Percentiles rank a stretch among this genome's conserved stretches.
Evolutionary conservation across 352 stramenopile genomes (phyloP).

Genomic region (Pilasporangium apinafurcum): DNA sequence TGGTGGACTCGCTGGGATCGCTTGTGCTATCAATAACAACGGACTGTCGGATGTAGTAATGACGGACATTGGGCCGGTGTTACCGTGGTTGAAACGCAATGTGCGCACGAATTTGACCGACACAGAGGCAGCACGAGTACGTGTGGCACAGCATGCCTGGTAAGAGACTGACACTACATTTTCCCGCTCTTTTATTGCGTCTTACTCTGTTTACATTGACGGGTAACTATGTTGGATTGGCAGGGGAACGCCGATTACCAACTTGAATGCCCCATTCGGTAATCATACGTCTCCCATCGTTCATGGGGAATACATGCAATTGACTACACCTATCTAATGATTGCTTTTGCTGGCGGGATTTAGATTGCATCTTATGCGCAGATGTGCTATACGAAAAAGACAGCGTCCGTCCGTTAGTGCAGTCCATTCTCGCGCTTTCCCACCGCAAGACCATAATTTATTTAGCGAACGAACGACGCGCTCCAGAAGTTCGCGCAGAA

Average conservation of each 20-base stretch:
- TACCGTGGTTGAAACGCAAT: conserved; percentile 74
- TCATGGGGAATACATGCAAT: neutral
- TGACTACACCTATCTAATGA: too few species aligned
- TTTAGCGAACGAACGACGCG: conserved; percentile 68
- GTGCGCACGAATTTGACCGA: conserved; percentile 53
- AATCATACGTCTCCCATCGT: too few species aligned
- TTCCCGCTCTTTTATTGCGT: too few species aligned
- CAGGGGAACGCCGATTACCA: conserved; percentile 54
- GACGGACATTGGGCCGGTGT: conserved; percentile 70
- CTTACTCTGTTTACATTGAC: neutral
- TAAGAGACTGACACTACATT: too few species aligned
- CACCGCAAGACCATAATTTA: conserved; percentile 77
- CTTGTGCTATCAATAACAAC: conserved; percentile 52
- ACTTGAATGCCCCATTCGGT: conserved; percentile 53
- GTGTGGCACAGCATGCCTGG: conserved; percentile 51
- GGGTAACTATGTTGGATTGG: neutral
- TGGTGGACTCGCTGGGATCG: conserved; percentile 66
- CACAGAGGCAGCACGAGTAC: conserved; percentile 52
- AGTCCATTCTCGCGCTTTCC: conserved; percentile 70
- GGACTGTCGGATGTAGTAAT: conserved; percentile 61
- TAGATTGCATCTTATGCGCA: conserved; percentile 73
- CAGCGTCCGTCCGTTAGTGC: conserved; percentile 64
- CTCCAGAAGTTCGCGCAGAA: conserved; percentile 49
- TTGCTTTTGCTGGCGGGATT: neutral
- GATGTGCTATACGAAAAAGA: conserved; percentile 82